Conservation (phyloP, 441 rosid species). For the Hypseocharis bilobata region DNA sequence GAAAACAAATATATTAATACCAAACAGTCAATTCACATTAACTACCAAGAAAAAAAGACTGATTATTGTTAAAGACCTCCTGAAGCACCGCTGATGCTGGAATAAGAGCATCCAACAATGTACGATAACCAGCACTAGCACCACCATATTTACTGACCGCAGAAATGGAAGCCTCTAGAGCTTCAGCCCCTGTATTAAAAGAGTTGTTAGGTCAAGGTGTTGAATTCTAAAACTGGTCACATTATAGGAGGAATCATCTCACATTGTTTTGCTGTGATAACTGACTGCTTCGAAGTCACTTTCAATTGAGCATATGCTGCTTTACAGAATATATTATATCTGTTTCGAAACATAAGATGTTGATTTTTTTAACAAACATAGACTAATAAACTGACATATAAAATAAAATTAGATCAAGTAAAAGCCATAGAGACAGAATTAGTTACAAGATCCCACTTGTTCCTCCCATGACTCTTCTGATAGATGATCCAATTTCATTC, state of each 20-base stretch:
- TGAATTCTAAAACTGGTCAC: constrained; percentile 9
- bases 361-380: not conserved
- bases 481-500: constrained; percentile 75
- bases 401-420: constrained; percentile 13
- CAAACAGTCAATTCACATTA: constrained; percentile 4
- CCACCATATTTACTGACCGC: constrained; percentile 92
- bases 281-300: constrained; percentile 34
- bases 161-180: constrained; percentile 68
- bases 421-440: constrained; percentile 12
- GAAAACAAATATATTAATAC: constrained; percentile 16
- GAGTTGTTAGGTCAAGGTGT: constrained; percentile 8
- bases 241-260: constrained; percentile 30
- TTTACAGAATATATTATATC: constrained; percentile 72
- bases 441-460: constrained; percentile 85
- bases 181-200: constrained; percentile 65
- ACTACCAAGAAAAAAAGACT: constrained; percentile 4
- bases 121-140: constrained; percentile 80
- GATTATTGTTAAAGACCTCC: constrained; percentile 40
- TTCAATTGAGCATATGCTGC: constrained; percentile 79
- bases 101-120: constrained; percentile 82
- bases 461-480: constrained; percentile 89
- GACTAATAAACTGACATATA: not conserved
- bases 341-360: constrained; percentile 24
- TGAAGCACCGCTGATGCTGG: constrained; percentile 74
- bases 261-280: constrained; percentile 63